Percentiles rank a stretch among this genome's conserved stretches.
phyloP scores from a whole-genome alignment of 257 asterid species.

The Penstemon davidsonii region DNA sequence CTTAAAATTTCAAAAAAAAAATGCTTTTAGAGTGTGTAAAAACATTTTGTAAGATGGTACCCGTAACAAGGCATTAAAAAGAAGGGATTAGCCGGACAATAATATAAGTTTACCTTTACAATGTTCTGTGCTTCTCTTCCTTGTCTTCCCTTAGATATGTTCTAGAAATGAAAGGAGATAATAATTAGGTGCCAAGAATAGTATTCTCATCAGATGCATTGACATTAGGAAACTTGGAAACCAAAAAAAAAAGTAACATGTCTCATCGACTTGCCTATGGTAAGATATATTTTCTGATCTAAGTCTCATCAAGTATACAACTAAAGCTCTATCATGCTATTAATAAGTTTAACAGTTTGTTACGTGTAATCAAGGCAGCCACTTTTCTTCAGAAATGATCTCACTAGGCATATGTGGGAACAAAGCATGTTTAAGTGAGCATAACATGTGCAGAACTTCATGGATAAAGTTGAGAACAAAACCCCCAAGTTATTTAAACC shows the following conservation, averaged over 20 bases:
- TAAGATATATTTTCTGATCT: no score
- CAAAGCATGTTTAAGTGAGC: neutral
- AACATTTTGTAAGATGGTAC: no score
- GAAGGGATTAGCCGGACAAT: no score
- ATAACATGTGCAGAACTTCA: no score
- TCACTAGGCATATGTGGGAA: neutral
- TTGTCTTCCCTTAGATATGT: conserved; percentile 85
- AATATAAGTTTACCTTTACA: conserved; percentile 54
- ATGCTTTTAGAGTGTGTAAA: no score
- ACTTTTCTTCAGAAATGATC: neutral
- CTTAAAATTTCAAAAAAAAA: no score
- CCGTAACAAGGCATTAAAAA: no score
- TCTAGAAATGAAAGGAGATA: conserved; percentile 42
- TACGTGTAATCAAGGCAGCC: neutral
- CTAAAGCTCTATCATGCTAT: no score
- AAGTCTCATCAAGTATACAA: no score
- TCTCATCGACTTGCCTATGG: neutral
- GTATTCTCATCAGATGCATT: neutral
- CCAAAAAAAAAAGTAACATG: neutral
- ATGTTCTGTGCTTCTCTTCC: conserved; percentile 90
- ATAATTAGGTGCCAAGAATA: neutral
- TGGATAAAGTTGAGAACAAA: neutral
- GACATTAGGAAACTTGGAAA: neutral
- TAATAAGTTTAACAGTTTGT: no score
- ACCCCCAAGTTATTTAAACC: neutral